These are phyloP conservation scores for Gyromitra esculenta DNA, from an alignment of 2,329 filamentous ascomycete species.

Conservation along the genomic window DNA sequence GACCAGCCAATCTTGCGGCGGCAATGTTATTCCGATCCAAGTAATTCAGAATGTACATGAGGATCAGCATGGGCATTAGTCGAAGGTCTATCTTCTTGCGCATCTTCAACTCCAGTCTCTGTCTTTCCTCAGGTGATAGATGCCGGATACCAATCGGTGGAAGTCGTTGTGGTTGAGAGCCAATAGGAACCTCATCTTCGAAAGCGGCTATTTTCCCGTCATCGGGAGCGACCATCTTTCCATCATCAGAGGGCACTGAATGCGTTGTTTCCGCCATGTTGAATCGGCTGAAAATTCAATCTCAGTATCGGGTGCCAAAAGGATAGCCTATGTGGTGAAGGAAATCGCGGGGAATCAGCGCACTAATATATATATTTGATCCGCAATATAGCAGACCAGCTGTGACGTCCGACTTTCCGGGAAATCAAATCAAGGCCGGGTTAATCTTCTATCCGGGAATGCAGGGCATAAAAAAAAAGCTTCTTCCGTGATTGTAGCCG, in stretches of 20 bases:
- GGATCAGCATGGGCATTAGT: conserved; percentile 73
- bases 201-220: conserved; percentile 23
- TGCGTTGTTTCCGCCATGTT: conserved; percentile 18
- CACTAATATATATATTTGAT: conserved; percentile 28
- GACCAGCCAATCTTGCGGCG: conserved; percentile 65
- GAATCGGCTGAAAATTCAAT: not conserved
- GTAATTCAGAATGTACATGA: conserved; percentile 83
- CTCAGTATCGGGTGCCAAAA: not conserved
- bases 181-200: conserved; percentile 7
- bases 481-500: conserved; percentile 18
- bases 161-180: conserved; percentile 10
- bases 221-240: conserved; percentile 10
- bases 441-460: conserved; percentile 11
- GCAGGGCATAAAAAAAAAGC: conserved; percentile 6
- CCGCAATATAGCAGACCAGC: conserved; percentile 4
- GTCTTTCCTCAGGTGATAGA: conserved; percentile 66
- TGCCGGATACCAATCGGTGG: conserved; percentile 61
- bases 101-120: conserved; percentile 67
- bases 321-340: conserved; percentile 9
- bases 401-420: conserved; percentile 24
- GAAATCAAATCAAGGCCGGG: conserved; percentile 19
- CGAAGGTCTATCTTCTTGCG: conserved; percentile 76
- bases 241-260: conserved; percentile 21
- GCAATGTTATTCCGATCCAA: conserved; percentile 71
- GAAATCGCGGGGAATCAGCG: conserved; percentile 24